Evolutionary conservation across 306 rosid genomes (phyloP).

Genomic region (Elaeagnus macrophylla): DNA sequence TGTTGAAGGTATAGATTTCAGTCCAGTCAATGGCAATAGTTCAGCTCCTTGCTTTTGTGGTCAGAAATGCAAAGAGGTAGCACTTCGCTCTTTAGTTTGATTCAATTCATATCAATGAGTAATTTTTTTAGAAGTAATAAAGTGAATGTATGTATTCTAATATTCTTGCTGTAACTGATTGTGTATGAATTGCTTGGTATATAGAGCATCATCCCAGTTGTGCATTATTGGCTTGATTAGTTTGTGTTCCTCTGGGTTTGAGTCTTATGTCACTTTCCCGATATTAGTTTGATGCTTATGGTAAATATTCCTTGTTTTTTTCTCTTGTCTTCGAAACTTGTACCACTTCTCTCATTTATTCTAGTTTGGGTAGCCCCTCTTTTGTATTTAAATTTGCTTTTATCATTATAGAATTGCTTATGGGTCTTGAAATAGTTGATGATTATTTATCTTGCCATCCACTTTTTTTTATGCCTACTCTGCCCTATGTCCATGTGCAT

Average conservation of each 20-base stretch:
- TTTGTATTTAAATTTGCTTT: no score
- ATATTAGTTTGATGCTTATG: neutral
- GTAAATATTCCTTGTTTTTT: neutral
- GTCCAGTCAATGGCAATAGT: slow-evolving; percentile 26
- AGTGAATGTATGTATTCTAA: neutral
- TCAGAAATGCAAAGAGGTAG: slow-evolving; percentile 85
- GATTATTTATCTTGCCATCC: no score
- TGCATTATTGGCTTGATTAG: neutral
- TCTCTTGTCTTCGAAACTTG: no score
- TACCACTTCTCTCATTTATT: no score
- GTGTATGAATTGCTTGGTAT: neutral
- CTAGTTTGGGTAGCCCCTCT: no score
- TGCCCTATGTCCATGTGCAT: no score
- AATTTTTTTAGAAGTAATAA: neutral
- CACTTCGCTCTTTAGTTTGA: neutral
- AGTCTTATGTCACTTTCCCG: neutral
- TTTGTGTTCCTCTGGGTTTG: neutral
- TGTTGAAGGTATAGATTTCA: slow-evolving; percentile 36
- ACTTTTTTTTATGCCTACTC: no score
- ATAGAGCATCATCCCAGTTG: neutral
- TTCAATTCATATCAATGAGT: neutral
- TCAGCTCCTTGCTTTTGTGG: slow-evolving; percentile 52
- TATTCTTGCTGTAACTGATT: neutral
- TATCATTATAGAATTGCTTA: no score
- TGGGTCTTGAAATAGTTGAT: no score